Percentiles rank a stretch among this genome's conserved stretches.
phyloP scores from a whole-genome alignment of 1,284 basidiomycete species.

The Ganoderma lucidum region DNA sequence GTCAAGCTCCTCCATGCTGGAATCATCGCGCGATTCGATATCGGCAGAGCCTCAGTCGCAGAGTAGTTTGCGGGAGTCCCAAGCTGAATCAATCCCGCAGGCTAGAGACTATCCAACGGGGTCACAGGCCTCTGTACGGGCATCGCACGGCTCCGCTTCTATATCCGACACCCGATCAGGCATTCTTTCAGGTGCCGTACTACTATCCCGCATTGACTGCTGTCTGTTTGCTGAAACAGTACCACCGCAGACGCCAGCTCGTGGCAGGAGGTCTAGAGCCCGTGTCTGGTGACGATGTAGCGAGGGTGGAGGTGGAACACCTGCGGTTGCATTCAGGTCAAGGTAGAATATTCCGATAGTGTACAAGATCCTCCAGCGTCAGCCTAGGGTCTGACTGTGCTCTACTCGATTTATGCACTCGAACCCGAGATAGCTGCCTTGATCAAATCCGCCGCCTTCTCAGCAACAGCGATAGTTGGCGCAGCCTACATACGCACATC shows the following conservation, averaged over 20 bases:
- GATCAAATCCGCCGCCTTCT: slow-evolving; percentile 70
- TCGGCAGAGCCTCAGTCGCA: not conserved
- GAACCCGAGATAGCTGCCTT: slow-evolving; percentile 41
- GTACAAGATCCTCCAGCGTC: not conserved
- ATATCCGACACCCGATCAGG: not conserved
- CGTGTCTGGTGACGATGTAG: not conserved
- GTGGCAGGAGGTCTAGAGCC: slow-evolving; percentile 4
- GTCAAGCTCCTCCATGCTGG: slow-evolving; percentile 32
- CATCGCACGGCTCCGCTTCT: not conserved
- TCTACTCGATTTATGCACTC: not conserved
- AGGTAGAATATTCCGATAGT: not conserved
- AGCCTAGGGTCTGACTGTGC: not conserved
- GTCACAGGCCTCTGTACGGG: slow-evolving; percentile 2
- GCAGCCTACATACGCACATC: slow-evolving; percentile 51
- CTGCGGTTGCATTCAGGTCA: not conserved
- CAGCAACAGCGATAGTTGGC: slow-evolving; percentile 64
- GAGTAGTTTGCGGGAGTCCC: not conserved
- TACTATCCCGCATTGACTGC: not conserved
- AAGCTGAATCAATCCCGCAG: not conserved
- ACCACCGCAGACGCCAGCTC: not conserved
- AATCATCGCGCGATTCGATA: slow-evolving; percentile 6
- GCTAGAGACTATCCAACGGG: not conserved
- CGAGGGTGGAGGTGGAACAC: not conserved
- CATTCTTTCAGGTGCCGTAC: not conserved
- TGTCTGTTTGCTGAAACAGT: not conserved